A percentile compares a stretch with the other conserved stretches of the same genome.
These are phyloP conservation scores for Amborella trichopoda DNA, from an alignment of 164 flowering plant species.

Conservation along the genomic window DNA sequence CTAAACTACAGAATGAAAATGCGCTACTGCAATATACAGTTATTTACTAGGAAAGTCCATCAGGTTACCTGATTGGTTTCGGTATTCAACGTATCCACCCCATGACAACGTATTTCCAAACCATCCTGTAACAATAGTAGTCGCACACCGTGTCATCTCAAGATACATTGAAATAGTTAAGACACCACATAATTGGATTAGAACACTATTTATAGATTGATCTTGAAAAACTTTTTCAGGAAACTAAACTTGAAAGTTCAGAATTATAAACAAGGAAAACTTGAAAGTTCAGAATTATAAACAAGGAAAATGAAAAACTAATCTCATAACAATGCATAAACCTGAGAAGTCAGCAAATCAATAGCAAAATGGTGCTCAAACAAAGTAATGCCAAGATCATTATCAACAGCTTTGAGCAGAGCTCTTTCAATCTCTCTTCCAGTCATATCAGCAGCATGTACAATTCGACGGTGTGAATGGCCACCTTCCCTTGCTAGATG, in stretches of 20 bases:
- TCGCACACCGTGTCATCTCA: too few relatives aligned
- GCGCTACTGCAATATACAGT: background rate
- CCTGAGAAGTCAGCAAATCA: conserved; percentile 90
- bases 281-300: too few relatives aligned
- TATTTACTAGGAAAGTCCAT: background rate
- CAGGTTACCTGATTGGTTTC: conserved; percentile 65
- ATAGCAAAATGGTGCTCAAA: conserved; percentile 91
- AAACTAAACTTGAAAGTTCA: too few relatives aligned
- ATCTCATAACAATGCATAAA: conserved; percentile 10
- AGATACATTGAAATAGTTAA: too few relatives aligned
- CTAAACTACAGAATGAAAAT: background rate
- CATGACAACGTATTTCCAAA: conserved; percentile 70
- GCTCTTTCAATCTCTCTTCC: conserved; percentile 97
- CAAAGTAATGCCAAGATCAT: conserved; percentile 62
- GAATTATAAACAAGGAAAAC: too few relatives aligned
- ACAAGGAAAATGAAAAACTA: background rate
- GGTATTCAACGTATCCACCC: conserved; percentile 79
- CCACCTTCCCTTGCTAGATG: conserved; percentile 97
- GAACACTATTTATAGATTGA: too few relatives aligned
- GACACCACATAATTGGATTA: too few relatives aligned
- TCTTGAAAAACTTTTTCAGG: too few relatives aligned
- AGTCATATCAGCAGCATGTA: conserved; percentile 98
- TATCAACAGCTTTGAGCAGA: conserved; percentile 63
- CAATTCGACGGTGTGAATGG: conserved; percentile 89
- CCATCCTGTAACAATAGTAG: conserved; percentile 60